These are phyloP conservation scores for Peterozyma xylosa DNA, from an alignment of 805 yeast genomes.

Conservation along the genomic window DNA sequence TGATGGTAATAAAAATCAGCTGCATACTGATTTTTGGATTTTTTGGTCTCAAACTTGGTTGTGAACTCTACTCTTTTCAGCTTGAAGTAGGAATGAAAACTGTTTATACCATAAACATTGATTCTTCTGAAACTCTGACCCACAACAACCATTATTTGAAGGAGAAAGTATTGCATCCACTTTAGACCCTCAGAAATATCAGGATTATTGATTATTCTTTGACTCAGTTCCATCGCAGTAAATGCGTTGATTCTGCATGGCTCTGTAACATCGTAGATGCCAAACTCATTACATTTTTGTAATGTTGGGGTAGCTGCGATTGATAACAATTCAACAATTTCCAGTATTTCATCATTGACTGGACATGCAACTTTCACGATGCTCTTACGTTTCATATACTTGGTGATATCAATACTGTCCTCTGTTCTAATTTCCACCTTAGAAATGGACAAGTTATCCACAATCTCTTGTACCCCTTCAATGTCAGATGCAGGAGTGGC, in stretches of 20 bases:
- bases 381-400: conserved; percentile 65
- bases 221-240: conserved; percentile 61
- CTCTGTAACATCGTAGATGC: conserved; percentile 57
- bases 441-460: conserved; percentile 66
- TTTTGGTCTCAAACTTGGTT: conserved; percentile 45
- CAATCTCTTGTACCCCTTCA: conserved; percentile 82
- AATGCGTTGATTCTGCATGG: conserved; percentile 66
- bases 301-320: conserved; percentile 63
- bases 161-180: conserved; percentile 60
- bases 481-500: conserved; percentile 93
- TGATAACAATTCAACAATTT: conserved; percentile 46
- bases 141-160: conserved; percentile 58
- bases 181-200: conserved; percentile 59
- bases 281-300: conserved; percentile 52
- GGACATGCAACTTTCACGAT: conserved; percentile 54
- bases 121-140: conserved; percentile 68
- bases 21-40: conserved; percentile 57
- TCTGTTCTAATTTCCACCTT: conserved; percentile 83
- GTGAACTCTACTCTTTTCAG: conserved; percentile 53
- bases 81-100: conserved; percentile 62
- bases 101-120: conserved; percentile 73
- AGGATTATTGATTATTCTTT: conserved; percentile 45
- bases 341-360: conserved; percentile 45
- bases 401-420: conserved; percentile 68
- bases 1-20: conserved; percentile 54